phyloP scores from a whole-genome alignment of 495 filamentous ascomycete genomes.

The Penicillium taxi region DNA sequence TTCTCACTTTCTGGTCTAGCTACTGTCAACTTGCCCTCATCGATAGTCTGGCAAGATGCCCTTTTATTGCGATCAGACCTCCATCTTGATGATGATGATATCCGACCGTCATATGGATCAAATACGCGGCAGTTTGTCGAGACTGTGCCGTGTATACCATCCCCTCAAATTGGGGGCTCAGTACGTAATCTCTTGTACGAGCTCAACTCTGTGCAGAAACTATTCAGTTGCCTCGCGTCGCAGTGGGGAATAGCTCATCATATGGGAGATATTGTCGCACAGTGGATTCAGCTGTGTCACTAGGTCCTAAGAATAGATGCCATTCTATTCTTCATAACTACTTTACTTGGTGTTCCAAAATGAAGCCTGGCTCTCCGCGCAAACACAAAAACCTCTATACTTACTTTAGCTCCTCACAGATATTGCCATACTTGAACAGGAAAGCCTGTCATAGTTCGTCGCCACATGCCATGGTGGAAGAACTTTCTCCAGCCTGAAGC shows the following conservation, averaged over 20 bases:
- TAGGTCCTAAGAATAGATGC: slow-evolving; percentile 11
- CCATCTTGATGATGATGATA: slow-evolving; percentile 19
- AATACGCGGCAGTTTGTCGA: slow-evolving; percentile 34
- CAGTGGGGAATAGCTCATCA: slow-evolving; percentile 46
- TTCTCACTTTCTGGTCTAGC: slow-evolving; percentile 32
- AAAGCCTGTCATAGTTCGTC: no score
- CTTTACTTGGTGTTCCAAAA: no score
- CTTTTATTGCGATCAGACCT: slow-evolving; percentile 31
- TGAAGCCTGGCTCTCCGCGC: no score
- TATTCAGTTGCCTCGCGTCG: slow-evolving; percentile 39
- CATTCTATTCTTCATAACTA: no score
- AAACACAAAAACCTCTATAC: no score
- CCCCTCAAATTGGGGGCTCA: slow-evolving; percentile 13
- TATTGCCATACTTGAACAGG: no score
- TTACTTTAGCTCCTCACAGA: no score
- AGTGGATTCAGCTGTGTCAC: slow-evolving; percentile 42
- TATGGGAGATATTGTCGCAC: slow-evolving; percentile 40
- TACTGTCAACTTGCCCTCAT: slow-evolving; percentile 31
- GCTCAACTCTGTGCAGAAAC: slow-evolving; percentile 43
- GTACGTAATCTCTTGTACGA: slow-evolving; percentile 41
- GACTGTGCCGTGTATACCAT: slow-evolving; percentile 15
- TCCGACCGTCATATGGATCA: slow-evolving; percentile 19
- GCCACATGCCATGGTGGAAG: no score
- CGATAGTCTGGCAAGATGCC: slow-evolving; percentile 39
- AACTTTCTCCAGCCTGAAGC: no score